Percentiles rank a stretch among this genome's conserved stretches.
Evolutionary conservation across 441 rosid genomes (phyloP).

Genomic region (Daphne laureola): DNA sequence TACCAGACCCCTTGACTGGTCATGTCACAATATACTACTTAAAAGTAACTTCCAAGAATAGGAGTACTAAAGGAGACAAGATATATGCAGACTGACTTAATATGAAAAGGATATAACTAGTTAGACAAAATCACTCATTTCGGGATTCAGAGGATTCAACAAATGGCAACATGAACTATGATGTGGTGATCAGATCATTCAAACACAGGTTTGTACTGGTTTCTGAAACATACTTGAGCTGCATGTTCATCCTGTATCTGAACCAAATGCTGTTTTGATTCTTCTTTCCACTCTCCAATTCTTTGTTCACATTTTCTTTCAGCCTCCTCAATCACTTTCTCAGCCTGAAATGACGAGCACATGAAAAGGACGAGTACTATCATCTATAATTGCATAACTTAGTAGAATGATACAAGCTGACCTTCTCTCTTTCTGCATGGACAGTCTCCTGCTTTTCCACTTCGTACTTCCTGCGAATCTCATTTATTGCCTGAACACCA

Average conservation of each 20-base stretch:
- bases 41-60: no score
- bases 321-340: constrained; percentile 36
- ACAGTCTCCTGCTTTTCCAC: constrained; percentile 61
- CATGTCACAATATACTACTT: no score
- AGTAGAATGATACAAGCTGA: constrained; percentile 12
- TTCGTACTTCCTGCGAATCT: constrained; percentile 72
- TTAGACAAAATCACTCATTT: no score
- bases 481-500: constrained; percentile 67
- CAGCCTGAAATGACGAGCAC: constrained; percentile 38
- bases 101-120: no score
- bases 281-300: constrained; percentile 49
- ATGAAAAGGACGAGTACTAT: constrained; percentile 15
- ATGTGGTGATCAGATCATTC: not conserved
- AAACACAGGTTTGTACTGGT: constrained; percentile 15
- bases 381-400: constrained; percentile 6
- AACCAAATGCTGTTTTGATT: constrained; percentile 41
- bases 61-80: no score
- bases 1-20: no score
- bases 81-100: no score
- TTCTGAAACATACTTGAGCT: constrained; percentile 40
- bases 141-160: no score
- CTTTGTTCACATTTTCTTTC: constrained; percentile 43
- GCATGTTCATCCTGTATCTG: constrained; percentile 57
- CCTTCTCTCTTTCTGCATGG: constrained; percentile 68
- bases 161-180: no score